Evolutionary conservation across 257 asterid species (phyloP).

Genomic region (Solanum peruvianum): DNA sequence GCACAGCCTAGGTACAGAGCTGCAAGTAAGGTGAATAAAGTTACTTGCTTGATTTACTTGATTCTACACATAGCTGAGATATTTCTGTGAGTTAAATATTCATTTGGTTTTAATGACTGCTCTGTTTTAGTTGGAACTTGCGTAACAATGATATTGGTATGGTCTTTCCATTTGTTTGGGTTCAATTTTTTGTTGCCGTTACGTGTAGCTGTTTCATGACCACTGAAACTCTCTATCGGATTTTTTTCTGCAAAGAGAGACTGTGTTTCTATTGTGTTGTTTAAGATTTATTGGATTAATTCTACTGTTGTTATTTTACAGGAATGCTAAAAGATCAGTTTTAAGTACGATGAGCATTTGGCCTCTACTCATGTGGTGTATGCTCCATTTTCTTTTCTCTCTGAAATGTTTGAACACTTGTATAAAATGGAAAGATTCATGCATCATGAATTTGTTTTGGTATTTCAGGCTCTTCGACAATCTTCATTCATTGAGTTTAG

Average conservation of each 20-base stretch:
- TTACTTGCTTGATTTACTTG: background rate
- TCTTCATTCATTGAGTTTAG: background rate
- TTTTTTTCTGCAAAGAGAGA: background rate
- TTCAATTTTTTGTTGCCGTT: background rate
- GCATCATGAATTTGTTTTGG: background rate
- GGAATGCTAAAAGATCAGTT: background rate
- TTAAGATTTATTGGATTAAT: background rate
- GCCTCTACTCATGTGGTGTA: background rate
- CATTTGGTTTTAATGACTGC: background rate
- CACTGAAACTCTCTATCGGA: background rate
- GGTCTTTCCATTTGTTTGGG: background rate
- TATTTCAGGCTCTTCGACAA: background rate
- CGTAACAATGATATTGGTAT: background rate
- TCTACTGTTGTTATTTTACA: background rate
- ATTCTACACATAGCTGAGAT: background rate
- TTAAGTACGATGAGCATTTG: background rate
- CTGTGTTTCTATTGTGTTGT: background rate
- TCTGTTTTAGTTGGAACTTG: background rate
- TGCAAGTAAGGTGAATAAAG: background rate
- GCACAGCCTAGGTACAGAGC: slow-evolving; percentile 1
- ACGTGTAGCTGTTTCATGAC: background rate
- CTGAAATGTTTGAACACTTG: background rate
- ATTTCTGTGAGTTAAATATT: background rate
- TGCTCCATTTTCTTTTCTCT: background rate
- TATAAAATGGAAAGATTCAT: background rate